These are phyloP conservation scores for Deakozyma indianensis DNA, from an alignment of 805 yeast genomes.

Conservation along the genomic window DNA sequence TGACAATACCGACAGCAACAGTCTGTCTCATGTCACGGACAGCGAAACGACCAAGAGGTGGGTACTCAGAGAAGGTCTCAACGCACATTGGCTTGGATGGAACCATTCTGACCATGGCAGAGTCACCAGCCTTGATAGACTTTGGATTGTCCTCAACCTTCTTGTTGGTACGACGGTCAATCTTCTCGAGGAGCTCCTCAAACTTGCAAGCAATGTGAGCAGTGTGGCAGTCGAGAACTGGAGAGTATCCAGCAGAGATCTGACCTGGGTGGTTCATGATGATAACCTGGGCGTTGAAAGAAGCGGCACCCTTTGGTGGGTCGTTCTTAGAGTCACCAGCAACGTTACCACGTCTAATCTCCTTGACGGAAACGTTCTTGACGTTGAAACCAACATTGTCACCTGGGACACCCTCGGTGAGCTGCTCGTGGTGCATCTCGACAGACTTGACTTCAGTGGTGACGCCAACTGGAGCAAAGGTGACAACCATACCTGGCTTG, in stretches of 20 bases:
- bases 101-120: conserved; percentile 83
- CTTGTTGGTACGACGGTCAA: conserved; percentile 91
- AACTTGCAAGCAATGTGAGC: conserved; percentile 87
- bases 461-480: conserved; percentile 84
- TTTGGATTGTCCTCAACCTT: conserved; percentile 79
- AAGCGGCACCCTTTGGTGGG: conserved; percentile 66
- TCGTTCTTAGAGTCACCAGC: conserved; percentile 84
- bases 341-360: conserved; percentile 86
- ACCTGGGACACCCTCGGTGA: conserved; percentile 74
- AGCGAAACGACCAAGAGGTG: conserved; percentile 95
- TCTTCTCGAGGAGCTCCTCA: conserved; percentile 65
- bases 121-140: conserved; percentile 92
- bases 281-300: conserved; percentile 77
- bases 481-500: conserved; percentile 82
- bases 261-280: conserved; percentile 89
- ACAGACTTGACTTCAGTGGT: conserved; percentile 84
- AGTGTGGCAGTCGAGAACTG: conserved; percentile 87
- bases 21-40: conserved; percentile 99
- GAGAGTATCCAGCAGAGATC: conserved; percentile 80
- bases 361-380: conserved; percentile 81
- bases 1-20: conserved; percentile 98
- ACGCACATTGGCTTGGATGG: conserved; percentile 90
- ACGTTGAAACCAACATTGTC: conserved; percentile 86
- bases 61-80: conserved; percentile 88
- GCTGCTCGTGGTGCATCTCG: conserved; percentile 77